Conservation (phyloP, 2,329 filamentous ascomycete species). For the Penicillium rolfsii region DNA sequence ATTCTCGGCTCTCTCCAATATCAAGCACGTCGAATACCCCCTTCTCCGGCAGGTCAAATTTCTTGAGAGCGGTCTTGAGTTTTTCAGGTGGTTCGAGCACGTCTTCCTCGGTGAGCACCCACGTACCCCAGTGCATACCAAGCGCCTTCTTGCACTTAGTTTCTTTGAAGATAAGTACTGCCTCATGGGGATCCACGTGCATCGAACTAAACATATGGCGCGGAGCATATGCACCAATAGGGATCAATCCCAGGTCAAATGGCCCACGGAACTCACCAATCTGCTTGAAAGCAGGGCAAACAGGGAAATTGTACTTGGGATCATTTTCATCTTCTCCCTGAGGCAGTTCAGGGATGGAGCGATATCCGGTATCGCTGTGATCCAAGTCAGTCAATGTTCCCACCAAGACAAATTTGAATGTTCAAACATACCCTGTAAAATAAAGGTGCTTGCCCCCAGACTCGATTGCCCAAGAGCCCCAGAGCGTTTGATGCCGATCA, state of each 20-base stretch:
- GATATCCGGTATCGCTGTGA: constrained; percentile 84
- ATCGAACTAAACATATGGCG: constrained; percentile 72
- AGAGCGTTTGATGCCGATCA: constrained; percentile 77
- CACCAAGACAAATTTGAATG: neutral
- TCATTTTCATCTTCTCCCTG: constrained; percentile 71
- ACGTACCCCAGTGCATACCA: constrained; percentile 90
- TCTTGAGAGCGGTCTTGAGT: constrained; percentile 71
- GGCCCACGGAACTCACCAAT: constrained; percentile 80
- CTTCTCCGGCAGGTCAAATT: constrained; percentile 67
- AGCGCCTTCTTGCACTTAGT: constrained; percentile 76
- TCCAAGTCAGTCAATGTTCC: constrained; percentile 20
- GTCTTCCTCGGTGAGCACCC: constrained; percentile 83
- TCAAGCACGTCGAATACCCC: constrained; percentile 81
- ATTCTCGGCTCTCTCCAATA: constrained; percentile 81
- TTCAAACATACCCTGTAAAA: constrained; percentile 65
- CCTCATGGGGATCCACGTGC: constrained; percentile 85
- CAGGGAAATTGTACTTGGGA: constrained; percentile 67
- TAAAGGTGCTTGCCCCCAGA: constrained; percentile 78
- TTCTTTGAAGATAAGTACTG: constrained; percentile 86
- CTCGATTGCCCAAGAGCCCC: constrained; percentile 82
- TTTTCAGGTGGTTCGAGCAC: constrained; percentile 78
- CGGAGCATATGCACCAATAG: constrained; percentile 82
- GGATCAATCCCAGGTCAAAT: constrained; percentile 89
- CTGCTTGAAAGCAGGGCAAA: constrained; percentile 81
- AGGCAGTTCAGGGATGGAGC: constrained; percentile 69